phyloP scores from a whole-genome alignment of 495 filamentous ascomycete genomes.

The Xylaria bambusicola region DNA sequence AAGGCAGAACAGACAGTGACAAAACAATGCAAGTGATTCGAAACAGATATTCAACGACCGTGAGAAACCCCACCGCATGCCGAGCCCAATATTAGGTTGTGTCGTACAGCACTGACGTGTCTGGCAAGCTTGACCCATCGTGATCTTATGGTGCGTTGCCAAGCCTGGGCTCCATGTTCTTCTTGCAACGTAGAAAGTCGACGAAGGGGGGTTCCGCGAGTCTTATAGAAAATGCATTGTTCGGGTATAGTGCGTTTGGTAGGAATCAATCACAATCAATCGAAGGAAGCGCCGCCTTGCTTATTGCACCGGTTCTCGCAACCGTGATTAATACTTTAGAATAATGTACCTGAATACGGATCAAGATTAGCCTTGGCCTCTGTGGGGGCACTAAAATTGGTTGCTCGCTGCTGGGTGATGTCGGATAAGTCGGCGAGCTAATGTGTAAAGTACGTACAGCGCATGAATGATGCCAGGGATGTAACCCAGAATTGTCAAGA shows the following conservation, averaged over 20 bases:
- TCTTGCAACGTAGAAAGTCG: background rate
- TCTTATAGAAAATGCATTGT: slow-evolving; percentile 5
- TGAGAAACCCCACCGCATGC: background rate
- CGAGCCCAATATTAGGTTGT: background rate
- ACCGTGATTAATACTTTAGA: slow-evolving; percentile 45
- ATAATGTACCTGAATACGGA: slow-evolving; percentile 45
- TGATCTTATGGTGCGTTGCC: background rate
- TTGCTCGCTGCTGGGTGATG: too few relatives aligned
- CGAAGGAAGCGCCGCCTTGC: slow-evolving; percentile 4
- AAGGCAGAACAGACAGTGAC: background rate
- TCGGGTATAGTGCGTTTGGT: slow-evolving; percentile 9
- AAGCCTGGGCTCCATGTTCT: background rate
- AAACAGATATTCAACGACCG: background rate
- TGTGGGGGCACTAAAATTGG: too few relatives aligned
- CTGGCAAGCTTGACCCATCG: background rate
- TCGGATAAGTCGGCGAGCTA: slow-evolving; percentile 6
- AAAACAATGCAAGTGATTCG: background rate
- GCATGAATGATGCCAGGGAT: slow-evolving; percentile 76
- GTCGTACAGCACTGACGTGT: background rate
- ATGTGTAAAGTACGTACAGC: slow-evolving; percentile 46
- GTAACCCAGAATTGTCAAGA: slow-evolving; percentile 80
- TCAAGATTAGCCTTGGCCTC: slow-evolving; percentile 15
- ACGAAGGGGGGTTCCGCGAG: background rate
- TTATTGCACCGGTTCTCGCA: background rate
- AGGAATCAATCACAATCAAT: background rate